A percentile compares a stretch with the other conserved stretches of the same genome.
phyloP scores from a whole-genome alignment of 2,329 filamentous ascomycete species.

The Exophiala alcalophila region DNA sequence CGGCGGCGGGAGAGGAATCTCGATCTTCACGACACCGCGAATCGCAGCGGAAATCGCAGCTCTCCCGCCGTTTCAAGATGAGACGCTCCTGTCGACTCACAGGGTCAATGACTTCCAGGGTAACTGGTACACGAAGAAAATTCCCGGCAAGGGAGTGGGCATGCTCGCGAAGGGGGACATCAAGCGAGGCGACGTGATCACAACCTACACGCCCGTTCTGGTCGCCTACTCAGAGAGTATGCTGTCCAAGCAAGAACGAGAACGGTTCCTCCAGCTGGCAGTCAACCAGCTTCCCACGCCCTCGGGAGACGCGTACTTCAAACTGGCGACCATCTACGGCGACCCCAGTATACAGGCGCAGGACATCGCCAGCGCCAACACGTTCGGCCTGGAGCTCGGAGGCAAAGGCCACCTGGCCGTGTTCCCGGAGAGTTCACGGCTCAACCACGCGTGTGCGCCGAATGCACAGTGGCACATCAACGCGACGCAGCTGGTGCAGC shows the following conservation, averaged over 20 bases:
- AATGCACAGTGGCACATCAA: constrained; percentile 18
- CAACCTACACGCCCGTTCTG: constrained; percentile 19
- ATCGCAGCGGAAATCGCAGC: constrained; percentile 8
- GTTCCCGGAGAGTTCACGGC: constrained; percentile 21
- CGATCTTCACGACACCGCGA: constrained; percentile 20
- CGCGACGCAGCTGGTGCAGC: constrained; percentile 7
- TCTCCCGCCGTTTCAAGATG: neutral
- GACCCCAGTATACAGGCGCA: constrained; percentile 8
- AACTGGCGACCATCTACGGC: constrained; percentile 4
- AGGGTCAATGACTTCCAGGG: constrained; percentile 1
- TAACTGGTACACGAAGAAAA: constrained; percentile 12
- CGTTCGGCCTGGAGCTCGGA: constrained; percentile 14
- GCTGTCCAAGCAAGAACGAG: constrained; percentile 6
- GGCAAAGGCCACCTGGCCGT: constrained; percentile 17
- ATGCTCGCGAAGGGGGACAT: constrained; percentile 16
- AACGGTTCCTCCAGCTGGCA: constrained; percentile 16
- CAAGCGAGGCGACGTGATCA: constrained; percentile 7
- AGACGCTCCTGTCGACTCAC: neutral
- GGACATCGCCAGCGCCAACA: constrained; percentile 21
- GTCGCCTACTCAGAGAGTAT: constrained; percentile 17
- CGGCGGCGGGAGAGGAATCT: constrained; percentile 13
- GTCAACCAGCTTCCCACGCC: constrained; percentile 15
- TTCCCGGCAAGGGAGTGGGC: constrained; percentile 17
- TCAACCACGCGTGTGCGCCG: constrained; percentile 25
- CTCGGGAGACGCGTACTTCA: constrained; percentile 3